Evolutionary conservation across 345 rosid species (phyloP), one percentile per base, ranked within the genome.

Genomic region (Schrenkiella parvula): DNA sequence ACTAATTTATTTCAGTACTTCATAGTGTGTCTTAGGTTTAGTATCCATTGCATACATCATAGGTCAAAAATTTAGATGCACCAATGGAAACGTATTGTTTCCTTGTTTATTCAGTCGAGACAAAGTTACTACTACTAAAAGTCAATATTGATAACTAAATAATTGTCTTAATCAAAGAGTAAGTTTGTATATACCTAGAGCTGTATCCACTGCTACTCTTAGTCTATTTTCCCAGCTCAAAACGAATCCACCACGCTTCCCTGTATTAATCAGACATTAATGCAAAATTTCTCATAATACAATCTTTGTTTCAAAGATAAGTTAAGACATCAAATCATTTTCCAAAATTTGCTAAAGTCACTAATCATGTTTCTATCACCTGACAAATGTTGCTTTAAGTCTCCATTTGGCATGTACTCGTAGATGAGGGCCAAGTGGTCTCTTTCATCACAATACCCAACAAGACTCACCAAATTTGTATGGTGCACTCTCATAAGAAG

Each of bases 401-500:
- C 55, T 53, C 80, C 73, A 44, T 77, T 59, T n/a, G 83, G 78
- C 78, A 80, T 77, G 52, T 35, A 82, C 28, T 82, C 83, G 0
- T 82, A 80, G 18, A 80, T 71, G 2, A 80, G 78, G 4, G 56
- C 82, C 69, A 46, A 46, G 25, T 78, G 22, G 5, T 17, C 8
- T 14, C 68, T 74, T 43, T 82, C 83, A 22, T 76, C 51, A 21
- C 81, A 80, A 47, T 48, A 82, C 4, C 83, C 85, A 50, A 82
- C 59, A 31, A 80, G 81, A 17, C 41, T 44, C 9, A 77, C 76
- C 66, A 79, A 68, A 57, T 80, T 80, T 68, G 70, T 57, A 31
- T 82, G 86, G 69, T 77, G 83, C 6, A 82, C 83, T 64, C 80
- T 77, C 68, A 68, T 23, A 44, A 80, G 80, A 7, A 80, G 74